Percentiles rank a stretch among this genome's conserved stretches.
phyloP scores from a whole-genome alignment of 2,329 filamentous ascomycete species.

The Tricladium varicosporioides region DNA sequence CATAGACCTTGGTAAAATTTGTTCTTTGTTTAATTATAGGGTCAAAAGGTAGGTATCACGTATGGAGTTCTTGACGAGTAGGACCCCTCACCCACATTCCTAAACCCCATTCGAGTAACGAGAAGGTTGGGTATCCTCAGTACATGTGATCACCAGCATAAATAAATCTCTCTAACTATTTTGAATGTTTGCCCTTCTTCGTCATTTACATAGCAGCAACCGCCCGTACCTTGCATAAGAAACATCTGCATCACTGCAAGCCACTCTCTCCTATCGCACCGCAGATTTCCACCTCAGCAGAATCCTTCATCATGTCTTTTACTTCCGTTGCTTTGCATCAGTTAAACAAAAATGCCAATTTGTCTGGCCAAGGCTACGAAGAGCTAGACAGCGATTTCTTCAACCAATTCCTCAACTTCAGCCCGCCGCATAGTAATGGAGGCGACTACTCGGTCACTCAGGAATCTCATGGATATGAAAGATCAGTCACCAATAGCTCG shows the following conservation, averaged over 20 bases:
- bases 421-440: conserved; percentile 43
- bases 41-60: conserved; percentile 15
- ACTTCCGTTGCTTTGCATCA: conserved; percentile 26
- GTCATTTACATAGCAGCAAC: conserved; percentile 19
- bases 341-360: conserved; percentile 50
- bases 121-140: conserved; percentile 26
- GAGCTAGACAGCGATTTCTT: conserved; percentile 61
- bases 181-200: conserved; percentile 24
- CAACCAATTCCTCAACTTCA: conserved; percentile 60
- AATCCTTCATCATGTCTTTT: conserved; percentile 27
- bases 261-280: conserved; percentile 11
- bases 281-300: conserved; percentile 3
- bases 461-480: conserved; percentile 48
- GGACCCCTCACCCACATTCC: conserved; percentile 18
- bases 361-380: conserved; percentile 44
- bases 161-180: conserved; percentile 28
- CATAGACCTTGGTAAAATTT: conserved; percentile 11
- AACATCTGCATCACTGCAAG: conserved; percentile 19
- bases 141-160: conserved; percentile 26
- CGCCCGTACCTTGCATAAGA: conserved; percentile 22
- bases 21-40: conserved; percentile 13
- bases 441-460: conserved; percentile 41
- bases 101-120: conserved; percentile 20
- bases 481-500: conserved; percentile 40
- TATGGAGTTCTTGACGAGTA: conserved; percentile 4